These are phyloP conservation scores for Ceratobasidium papillatum DNA, from an alignment of 1,284 basidiomycete genomes.

Conservation along the genomic window DNA sequence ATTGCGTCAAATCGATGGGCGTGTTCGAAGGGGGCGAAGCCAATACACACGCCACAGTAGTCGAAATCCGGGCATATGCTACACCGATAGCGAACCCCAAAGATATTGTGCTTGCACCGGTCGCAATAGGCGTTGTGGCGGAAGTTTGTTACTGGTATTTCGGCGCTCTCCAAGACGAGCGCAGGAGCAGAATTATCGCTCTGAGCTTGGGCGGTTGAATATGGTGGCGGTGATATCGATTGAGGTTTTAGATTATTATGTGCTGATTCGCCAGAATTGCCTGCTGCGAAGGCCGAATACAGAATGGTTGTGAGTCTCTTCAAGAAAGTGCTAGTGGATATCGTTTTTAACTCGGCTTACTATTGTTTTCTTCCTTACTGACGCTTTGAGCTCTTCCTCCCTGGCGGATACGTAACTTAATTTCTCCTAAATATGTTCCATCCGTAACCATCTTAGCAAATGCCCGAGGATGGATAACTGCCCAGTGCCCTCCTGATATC, in stretches of 20 bases:
- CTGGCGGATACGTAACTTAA: constrained; percentile 4
- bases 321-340: no score
- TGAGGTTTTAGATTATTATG: no score
- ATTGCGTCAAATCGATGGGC: constrained; percentile 28
- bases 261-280: no score
- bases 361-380: not conserved
- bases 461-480: constrained; percentile 12
- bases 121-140: constrained; percentile 7
- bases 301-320: not conserved
- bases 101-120: constrained; percentile 20
- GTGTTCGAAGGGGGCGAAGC: constrained; percentile 24
- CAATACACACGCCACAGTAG: constrained; percentile 27
- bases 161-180: not conserved
- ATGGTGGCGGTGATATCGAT: not conserved
- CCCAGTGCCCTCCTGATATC: constrained; percentile 21
- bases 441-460: not conserved
- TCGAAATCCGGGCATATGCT: constrained; percentile 12
- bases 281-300: not conserved
- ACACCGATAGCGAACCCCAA: constrained; percentile 18
- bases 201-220: not conserved
- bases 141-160: not conserved
- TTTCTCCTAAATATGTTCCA: constrained; percentile 6
- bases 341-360: not conserved
- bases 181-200: not conserved
- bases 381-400: not conserved